Conservation (phyloP, 352 stramenopile species). For the Globisporangium iwayamae region DNA sequence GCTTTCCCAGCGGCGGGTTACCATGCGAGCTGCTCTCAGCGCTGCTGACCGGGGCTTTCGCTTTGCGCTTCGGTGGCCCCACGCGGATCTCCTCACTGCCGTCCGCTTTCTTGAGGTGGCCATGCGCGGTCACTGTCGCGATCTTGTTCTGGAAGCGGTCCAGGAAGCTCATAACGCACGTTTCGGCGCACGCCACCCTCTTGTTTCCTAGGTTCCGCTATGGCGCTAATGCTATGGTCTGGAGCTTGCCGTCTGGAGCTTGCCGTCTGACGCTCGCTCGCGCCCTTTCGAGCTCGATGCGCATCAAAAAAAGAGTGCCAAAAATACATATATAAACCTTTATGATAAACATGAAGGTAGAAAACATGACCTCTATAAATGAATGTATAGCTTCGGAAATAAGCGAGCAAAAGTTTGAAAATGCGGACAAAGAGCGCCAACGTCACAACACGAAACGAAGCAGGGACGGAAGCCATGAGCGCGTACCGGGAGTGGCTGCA, state of each 20-base stretch:
- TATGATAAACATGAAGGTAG: not conserved
- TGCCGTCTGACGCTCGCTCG: not conserved
- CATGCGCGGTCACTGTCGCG: constrained; percentile 73
- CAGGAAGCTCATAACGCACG: constrained; percentile 65
- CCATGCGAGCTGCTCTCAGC: not conserved
- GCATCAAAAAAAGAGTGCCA: not conserved
- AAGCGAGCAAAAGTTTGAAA: not conserved
- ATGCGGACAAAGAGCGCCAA: not conserved
- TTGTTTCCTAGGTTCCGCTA: not conserved
- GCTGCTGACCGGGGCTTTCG: not conserved
- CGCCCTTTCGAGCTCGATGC: not conserved
- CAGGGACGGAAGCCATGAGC: constrained; percentile 1
- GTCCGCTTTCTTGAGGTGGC: constrained; percentile 72
- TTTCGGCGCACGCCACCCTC: not conserved
- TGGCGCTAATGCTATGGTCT: not conserved
- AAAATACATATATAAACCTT: constrained; percentile 1
- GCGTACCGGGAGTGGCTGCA: constrained; percentile 43
- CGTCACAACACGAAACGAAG: not conserved
- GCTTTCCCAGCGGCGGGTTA: constrained; percentile 10
- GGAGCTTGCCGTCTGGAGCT: not conserved
- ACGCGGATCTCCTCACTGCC: constrained; percentile 81
- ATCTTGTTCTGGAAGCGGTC: constrained; percentile 84
- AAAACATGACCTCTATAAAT: not conserved
- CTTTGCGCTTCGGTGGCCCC: constrained; percentile 55
- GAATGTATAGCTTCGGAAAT: not conserved